Evolutionary conservation across 345 rosid genomes (phyloP), one percentile per base, ranked within the genome.

Genomic region (Microcos paniculata): DNA sequence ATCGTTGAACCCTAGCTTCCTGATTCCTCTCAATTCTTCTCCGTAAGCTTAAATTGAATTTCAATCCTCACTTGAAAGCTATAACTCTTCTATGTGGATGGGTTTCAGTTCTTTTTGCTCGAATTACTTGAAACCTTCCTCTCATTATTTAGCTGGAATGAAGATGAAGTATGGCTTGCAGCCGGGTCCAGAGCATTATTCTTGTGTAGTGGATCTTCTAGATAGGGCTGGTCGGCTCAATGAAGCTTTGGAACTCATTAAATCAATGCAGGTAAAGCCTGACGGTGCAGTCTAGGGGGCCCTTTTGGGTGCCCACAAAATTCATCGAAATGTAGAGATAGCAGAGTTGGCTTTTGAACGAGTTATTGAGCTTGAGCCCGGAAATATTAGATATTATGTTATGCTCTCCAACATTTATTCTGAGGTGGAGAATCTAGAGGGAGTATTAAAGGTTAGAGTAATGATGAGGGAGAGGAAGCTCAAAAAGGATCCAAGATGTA

Each of bases 201-300:
- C 98, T 66, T 94, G 98, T 52, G 64, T 94, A 66, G 95, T 91
- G 77, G 98, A 94, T 83, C 92, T 91, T 80, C 79, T 91, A 49
- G 98, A 98, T 46, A 85, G 97, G 21, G 95, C 93, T 38, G 98
- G 98, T 71, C 86, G 84, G 79, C 81, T 94, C 59, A 71, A 76
- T 52, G 90, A 90, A 73, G 98, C 97, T 51, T 70, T 70, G 43
- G 75, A 80, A 78, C 87, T 91, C 43, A 90, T 92, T 77, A 52
- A 77, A 35, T 82, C 89, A 3, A 91, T 90, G 92, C 70, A n/a
- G 28, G 86, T 82, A 38, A 73, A 85, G 82, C 90, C 95, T 1
- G 97, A 94, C 78, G 92, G 97, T 77, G 92, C 97, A 8, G 91
- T 90, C 40, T 92, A 97, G 98, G 98, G 98, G 0, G 95, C 97